Percentiles rank a stretch among this genome's conserved stretches.
Evolutionary conservation across 225 moss, liverwort and hornwort species (phyloP).

Genomic region (Marchantia polymorpha): DNA sequence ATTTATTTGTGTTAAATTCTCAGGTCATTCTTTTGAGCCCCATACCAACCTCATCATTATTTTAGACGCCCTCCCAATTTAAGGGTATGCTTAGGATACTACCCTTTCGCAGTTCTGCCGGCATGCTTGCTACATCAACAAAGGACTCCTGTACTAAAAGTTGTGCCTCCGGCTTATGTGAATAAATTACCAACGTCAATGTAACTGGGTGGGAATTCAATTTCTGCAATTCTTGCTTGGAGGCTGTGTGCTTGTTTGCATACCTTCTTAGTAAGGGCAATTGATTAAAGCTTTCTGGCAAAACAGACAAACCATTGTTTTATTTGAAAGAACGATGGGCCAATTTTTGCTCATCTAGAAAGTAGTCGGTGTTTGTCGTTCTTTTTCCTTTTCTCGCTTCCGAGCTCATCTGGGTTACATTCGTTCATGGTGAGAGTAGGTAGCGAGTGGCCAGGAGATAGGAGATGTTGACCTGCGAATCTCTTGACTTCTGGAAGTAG

Average conservation of each 20-base stretch:
- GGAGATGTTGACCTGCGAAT: too few relatives aligned
- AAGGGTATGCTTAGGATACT: slow-evolving; percentile 36
- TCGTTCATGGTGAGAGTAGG: too few relatives aligned
- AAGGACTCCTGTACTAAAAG: slow-evolving; percentile 38
- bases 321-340: not conserved
- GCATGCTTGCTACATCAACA: slow-evolving; percentile 35
- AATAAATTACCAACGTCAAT: slow-evolving; percentile 50
- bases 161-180: slow-evolving; percentile 49
- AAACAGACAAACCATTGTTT: slow-evolving; percentile 1
- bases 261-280: not conserved
- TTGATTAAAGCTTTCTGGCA: not conserved
- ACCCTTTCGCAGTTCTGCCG: slow-evolving; percentile 37
- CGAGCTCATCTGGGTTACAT: too few relatives aligned
- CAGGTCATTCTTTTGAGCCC: slow-evolving; percentile 53
- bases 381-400: too few relatives aligned
- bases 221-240: slow-evolving; percentile 23
- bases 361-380: too few relatives aligned
- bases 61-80: slow-evolving; percentile 45
- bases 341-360: not conserved
- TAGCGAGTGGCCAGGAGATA: too few relatives aligned
- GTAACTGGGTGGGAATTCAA: slow-evolving; percentile 36
- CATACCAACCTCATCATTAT: slow-evolving; percentile 36
- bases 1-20: slow-evolving; percentile 45
- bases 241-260: slow-evolving; percentile 7
- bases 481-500: too few relatives aligned